Evolutionary conservation across 441 rosid genomes (phyloP), one percentile per base, ranked within the genome.

Genomic region (Kokia cookei): DNA sequence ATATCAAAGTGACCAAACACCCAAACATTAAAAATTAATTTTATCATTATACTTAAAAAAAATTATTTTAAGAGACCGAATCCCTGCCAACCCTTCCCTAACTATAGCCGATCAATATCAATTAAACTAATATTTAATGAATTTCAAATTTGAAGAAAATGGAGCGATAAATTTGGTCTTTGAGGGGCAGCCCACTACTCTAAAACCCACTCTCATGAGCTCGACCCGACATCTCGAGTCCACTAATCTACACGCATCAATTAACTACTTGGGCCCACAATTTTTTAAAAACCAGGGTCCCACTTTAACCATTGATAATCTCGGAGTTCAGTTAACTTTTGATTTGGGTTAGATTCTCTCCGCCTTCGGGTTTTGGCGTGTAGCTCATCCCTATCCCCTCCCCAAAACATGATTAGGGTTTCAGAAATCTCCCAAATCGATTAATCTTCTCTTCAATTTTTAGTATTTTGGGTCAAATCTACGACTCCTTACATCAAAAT

Each of bases 341-440:
- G 55, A 26, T 71, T 14, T 29, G 74, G 54, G 74, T 71, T 58
- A 58, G 65, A 58, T 42, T 65, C 40, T 43, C 51, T 32, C 22
- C 32, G 14, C 26, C 59, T 24, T 14, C 71, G 26, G 40, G 42
- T 47, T 69, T 54, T 19, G 59, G 59, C 59, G 59, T 13, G 2
- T 12, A 69, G 73, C 73, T 32, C 61, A 43, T 53, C 48, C 53
- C 60, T 27, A 37, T 9, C 70, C 69, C 60, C 24, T 3, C 13
- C 73, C 40, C 58, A 51, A 6, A 47, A 26, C n/a, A 5, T 29
- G 72, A 69, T 51, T 69, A 69, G 72, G 73, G 73, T 69, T 69
- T 69, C 60, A 12, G 7, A 54, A 53, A 53, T 69, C 47, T n/a
- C n/a, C 29, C 29, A 51, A 69, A 69, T 69, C 62, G 24, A 11